Percentiles rank a stretch among this genome's conserved stretches.
Conservation (phyloP, 257 asterid genomes). For the Coffea eugenioides region DNA sequence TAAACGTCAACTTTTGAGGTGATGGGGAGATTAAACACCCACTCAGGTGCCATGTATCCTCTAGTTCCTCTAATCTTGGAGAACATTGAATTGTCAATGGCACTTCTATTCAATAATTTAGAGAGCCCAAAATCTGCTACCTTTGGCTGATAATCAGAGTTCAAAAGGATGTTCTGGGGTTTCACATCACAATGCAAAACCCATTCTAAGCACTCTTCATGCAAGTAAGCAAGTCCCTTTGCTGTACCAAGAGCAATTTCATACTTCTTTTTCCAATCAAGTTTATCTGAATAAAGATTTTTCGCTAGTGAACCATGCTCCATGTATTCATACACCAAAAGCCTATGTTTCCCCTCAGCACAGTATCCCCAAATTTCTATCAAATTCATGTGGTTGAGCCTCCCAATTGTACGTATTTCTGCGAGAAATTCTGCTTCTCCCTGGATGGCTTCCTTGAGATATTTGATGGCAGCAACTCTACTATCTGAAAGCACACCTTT, state of each 20-base stretch:
- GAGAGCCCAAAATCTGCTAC: constrained; percentile 41
- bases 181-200: constrained; percentile 45
- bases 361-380: constrained; percentile 34
- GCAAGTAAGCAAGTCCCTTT: constrained; percentile 43
- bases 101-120: constrained; percentile 22
- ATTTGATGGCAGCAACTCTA: constrained; percentile 34
- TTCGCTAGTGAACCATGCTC: constrained; percentile 36
- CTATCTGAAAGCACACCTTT: constrained; percentile 33
- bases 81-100: constrained; percentile 10
- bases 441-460: constrained; percentile 27
- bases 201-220: constrained; percentile 49
- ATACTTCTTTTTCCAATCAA: constrained; percentile 38
- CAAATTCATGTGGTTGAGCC: constrained; percentile 36
- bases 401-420: constrained; percentile 31
- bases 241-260: constrained; percentile 18
- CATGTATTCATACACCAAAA: constrained; percentile 43
- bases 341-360: constrained; percentile 31
- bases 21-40: constrained; percentile 36
- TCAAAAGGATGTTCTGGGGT: too few relatives aligned
- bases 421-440: constrained; percentile 41
- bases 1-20: constrained; percentile 50
- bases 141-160: too few relatives aligned
- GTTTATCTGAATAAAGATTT: constrained; percentile 24
- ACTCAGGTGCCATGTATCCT: constrained; percentile 2
- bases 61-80: constrained; percentile 41